A percentile compares a stretch with the other conserved stretches of the same genome.
Conservation (phyloP, 129 eudicot species). For the Erigeron canadensis region DNA sequence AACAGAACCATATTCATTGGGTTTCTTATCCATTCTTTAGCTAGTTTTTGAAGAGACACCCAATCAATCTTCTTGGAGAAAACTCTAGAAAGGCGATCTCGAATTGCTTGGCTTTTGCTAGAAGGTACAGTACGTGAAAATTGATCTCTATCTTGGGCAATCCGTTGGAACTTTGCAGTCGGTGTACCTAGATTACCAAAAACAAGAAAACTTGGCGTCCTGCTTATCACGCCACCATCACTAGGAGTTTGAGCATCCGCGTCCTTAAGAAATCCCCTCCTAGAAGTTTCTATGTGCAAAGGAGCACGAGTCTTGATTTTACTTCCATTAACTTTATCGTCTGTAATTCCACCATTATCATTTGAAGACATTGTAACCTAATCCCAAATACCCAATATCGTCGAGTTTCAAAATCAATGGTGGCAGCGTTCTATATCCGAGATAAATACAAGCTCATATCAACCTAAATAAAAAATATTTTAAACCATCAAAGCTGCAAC, state of each 20-base stretch:
- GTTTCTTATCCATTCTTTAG: constrained; percentile 79
- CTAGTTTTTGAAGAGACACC: constrained; percentile 41
- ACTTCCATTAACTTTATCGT: constrained; percentile 36
- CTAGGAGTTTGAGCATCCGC: constrained; percentile 25
- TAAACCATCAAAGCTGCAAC: background rate
- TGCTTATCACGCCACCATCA: constrained; percentile 30
- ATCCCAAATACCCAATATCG: background rate
- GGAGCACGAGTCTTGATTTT: constrained; percentile 38
- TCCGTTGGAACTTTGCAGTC: constrained; percentile 55
- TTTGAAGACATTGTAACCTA: constrained; percentile 38
- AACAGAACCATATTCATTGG: constrained; percentile 85
- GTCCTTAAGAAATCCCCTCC: constrained; percentile 42
- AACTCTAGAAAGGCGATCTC: constrained; percentile 57
- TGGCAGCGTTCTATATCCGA: constrained; percentile 3
- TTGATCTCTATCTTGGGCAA: constrained; percentile 66
- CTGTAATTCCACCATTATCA: constrained; percentile 40
- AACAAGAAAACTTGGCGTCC: constrained; percentile 43
- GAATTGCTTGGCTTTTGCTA: constrained; percentile 52
- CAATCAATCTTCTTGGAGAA: constrained; percentile 70
- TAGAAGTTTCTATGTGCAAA: constrained; percentile 53
- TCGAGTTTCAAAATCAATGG: constrained; percentile 6
- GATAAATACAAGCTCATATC: background rate
- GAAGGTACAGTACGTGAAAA: constrained; percentile 80
- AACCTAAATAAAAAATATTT: background rate
- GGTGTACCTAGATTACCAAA: constrained; percentile 71